Base-by-base conservation (phyloP, 169 alveolate species). In the Gregarina niphandrodes region DNA sequence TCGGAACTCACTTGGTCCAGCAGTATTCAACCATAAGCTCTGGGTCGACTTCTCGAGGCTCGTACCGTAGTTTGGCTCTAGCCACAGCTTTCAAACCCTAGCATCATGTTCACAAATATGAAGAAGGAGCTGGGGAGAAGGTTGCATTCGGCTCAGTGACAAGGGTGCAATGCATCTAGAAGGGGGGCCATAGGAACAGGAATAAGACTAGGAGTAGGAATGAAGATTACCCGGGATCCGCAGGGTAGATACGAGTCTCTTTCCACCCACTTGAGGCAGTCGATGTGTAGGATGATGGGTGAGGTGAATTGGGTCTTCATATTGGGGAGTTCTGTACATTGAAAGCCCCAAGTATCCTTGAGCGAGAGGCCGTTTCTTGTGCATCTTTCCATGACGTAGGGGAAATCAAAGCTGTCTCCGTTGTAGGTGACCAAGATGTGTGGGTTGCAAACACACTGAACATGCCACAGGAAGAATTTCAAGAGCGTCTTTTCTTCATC, bases 1-100 rank as follows among this genome's bases (percentile, higher is more conserved):
- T 3, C 3, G n/a, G 12, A 12, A 3, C 4, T 40, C 9, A 3
- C 26, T 44, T 17, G 19, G 40, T 59, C 46, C 53, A 39, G 11
- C 40, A 37, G 34, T 32, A 43, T 12, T 45, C 52, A 4, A 84
- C 90, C 99, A 93, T 93, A 28, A 64, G 65, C 68, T 93, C 99
- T 6, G 99, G 98, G 43, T 93, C 98, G 5, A 89, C 73, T 63
- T 93, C 99, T 34, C 87, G 88, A 1, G 99, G 98, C 40, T 87
- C 87, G 69, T 89, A 93, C 48, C 92, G 88, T 53, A 93, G 68
- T 69, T 88, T 93, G 32, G 91, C 88, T 40, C 81, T 79, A 23
- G 97, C 84, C 21, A 93, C 99, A 18, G 91, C 91, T 61, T 93
- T 89, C 18, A 84, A 61, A 22, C 84, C 82, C 5, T 21, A 37